These are phyloP conservation scores for Wallacemonas rigidus DNA, from an alignment of 208 protist species.

Conservation along the genomic window DNA sequence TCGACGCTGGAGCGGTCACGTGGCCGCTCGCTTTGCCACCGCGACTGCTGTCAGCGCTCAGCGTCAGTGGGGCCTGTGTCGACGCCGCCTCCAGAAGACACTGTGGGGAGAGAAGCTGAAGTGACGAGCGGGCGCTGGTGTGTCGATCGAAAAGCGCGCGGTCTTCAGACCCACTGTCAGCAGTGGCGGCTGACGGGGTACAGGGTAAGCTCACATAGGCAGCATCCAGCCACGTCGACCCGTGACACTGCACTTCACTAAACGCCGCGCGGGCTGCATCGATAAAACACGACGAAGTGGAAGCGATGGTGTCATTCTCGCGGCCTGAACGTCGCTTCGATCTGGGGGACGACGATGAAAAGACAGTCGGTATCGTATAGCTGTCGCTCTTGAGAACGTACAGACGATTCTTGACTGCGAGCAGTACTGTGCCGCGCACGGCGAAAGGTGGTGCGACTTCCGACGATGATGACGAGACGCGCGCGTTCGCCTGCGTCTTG, in stretches of 20 bases:
- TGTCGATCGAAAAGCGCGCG: background rate
- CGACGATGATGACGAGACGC: no score
- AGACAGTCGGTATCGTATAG: background rate
- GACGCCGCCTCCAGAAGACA: background rate
- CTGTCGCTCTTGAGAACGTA: background rate
- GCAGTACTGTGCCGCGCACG: constrained; percentile 9
- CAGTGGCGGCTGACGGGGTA: background rate
- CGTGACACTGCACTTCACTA: background rate
- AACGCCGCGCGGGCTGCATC: background rate
- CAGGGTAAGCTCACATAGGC: constrained; percentile 1
- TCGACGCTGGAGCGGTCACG: background rate
- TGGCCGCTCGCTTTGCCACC: background rate
- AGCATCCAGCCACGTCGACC: background rate
- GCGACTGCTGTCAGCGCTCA: background rate
- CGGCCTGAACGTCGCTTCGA: background rate
- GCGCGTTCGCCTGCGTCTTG: no score
- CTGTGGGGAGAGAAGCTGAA: constrained; percentile 4
- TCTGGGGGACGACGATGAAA: background rate
- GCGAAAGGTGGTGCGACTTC: background rate
- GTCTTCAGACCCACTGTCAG: background rate
- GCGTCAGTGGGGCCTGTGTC: background rate
- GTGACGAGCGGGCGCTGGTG: background rate
- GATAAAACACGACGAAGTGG: background rate
- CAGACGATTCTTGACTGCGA: constrained; percentile 7
- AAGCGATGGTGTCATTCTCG: background rate